phyloP scores from a whole-genome alignment of 2,329 filamentous ascomycete genomes.

The Apiospora aurea region DNA sequence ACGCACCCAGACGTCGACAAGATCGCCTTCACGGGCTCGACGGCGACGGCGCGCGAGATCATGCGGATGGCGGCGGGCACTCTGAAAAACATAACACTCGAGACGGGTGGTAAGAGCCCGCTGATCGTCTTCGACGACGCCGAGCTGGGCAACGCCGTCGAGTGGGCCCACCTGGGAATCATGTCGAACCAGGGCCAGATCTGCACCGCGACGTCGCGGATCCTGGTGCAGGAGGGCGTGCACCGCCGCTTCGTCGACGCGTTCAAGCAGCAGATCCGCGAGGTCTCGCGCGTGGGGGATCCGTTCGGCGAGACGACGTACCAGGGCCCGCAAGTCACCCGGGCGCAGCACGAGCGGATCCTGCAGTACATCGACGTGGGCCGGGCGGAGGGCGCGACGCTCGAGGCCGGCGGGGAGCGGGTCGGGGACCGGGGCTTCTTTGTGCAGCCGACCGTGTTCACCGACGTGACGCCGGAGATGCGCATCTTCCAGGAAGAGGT shows the following conservation, averaged over 20 bases:
- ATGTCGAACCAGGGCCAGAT: conserved; percentile 71
- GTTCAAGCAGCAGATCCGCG: conserved; percentile 76
- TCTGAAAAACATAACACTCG: conserved; percentile 82
- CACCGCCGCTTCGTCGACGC: conserved; percentile 85
- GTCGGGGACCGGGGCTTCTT: conserved; percentile 83
- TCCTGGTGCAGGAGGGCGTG: conserved; percentile 86
- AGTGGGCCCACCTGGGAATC: conserved; percentile 77
- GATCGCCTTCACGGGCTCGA: conserved; percentile 83
- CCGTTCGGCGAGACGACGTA: conserved; percentile 81
- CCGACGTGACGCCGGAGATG: conserved; percentile 80
- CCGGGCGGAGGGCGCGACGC: conserved; percentile 63
- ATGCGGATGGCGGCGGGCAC: conserved; percentile 74
- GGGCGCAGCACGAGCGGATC: conserved; percentile 87
- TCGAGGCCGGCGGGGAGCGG: conserved; percentile 69
- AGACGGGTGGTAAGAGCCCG: conserved; percentile 78
- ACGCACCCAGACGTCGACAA: conserved; percentile 84
- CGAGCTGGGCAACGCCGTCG: conserved; percentile 77
- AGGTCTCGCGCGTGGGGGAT: conserved; percentile 77
- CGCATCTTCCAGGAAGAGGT: conserved; percentile 94
- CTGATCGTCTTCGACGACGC: conserved; percentile 83
- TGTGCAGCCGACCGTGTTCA: conserved; percentile 83
- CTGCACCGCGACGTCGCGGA: conserved; percentile 79
- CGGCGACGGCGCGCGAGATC: conserved; percentile 74
- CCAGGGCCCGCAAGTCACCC: conserved; percentile 86
- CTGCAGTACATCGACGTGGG: conserved; percentile 79